Conservation (phyloP, 2,329 filamentous ascomycete species). For the Xylaria sp. region DNA sequence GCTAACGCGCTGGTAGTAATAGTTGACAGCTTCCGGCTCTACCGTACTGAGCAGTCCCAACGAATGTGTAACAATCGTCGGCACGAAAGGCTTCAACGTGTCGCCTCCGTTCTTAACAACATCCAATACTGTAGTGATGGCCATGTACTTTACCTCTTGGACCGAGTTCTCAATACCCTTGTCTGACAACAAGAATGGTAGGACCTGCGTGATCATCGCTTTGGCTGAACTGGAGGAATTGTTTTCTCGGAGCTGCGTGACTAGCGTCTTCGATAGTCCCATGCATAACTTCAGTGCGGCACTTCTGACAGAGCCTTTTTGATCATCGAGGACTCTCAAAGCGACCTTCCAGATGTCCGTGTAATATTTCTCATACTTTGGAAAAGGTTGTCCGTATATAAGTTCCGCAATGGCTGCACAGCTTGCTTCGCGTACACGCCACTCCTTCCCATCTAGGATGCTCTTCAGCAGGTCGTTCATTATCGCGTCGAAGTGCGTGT, state of each 20-base stretch:
- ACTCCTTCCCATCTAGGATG: slow-evolving; percentile 81
- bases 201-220: slow-evolving; percentile 80
- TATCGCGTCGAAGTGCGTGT: slow-evolving; percentile 84
- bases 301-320: slow-evolving; percentile 84
- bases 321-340: slow-evolving; percentile 92
- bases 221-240: slow-evolving; percentile 70
- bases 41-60: slow-evolving; percentile 83
- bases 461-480: slow-evolving; percentile 84
- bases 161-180: slow-evolving; percentile 88
- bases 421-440: slow-evolving; percentile 89
- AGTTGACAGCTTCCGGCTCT: slow-evolving; percentile 88
- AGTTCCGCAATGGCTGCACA: slow-evolving; percentile 89
- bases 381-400: slow-evolving; percentile 75
- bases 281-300: slow-evolving; percentile 83
- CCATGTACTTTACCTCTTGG: slow-evolving; percentile 83
- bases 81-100: slow-evolving; percentile 77
- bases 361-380: slow-evolving; percentile 82
- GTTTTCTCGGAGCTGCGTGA: slow-evolving; percentile 81
- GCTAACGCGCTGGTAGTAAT: slow-evolving; percentile 86
- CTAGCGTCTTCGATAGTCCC: slow-evolving; percentile 80
- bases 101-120: slow-evolving; percentile 89
- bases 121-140: slow-evolving; percentile 80
- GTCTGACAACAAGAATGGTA: slow-evolving; percentile 88
- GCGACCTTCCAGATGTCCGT: slow-evolving; percentile 82
- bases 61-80: slow-evolving; percentile 78